Evolutionary conservation across 176 grass and related monocot species (phyloP).

Genomic region (Zizania latifolia): DNA sequence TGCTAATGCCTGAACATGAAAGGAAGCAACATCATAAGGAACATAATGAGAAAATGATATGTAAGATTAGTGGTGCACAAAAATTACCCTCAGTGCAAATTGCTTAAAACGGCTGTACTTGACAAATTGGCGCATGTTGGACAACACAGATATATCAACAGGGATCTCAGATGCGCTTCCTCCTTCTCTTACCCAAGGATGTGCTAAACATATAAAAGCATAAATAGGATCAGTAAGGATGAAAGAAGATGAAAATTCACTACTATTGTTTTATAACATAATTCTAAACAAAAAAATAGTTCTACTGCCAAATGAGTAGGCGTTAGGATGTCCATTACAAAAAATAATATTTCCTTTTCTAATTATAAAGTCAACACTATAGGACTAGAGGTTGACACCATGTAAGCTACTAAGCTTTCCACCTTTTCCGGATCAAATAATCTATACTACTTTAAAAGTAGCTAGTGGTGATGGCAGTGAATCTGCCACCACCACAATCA

Average conservation of each 20-base stretch:
- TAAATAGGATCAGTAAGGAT: constrained; percentile 20
- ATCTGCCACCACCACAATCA: no score
- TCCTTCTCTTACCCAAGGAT: constrained; percentile 98
- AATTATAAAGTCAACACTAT: not conserved
- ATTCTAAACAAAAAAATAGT: not conserved
- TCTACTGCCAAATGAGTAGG: not conserved
- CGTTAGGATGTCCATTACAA: not conserved
- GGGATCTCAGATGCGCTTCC: constrained; percentile 93
- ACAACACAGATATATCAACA: constrained; percentile 89
- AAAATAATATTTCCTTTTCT: not conserved
- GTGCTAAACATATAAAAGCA: constrained; percentile 54
- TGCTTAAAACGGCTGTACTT: constrained; percentile 99
- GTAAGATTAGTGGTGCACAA: not conserved
- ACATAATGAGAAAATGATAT: not conserved
- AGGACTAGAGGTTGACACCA: not conserved
- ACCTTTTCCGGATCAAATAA: not conserved
- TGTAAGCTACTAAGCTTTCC: no score
- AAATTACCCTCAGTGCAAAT: constrained; percentile 88
- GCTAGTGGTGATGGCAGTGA: no score
- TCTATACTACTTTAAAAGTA: no score
- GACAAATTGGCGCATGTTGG: constrained; percentile 95
- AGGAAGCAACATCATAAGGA: constrained; percentile 31
- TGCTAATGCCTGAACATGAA: constrained; percentile 66
- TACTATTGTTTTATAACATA: not conserved
- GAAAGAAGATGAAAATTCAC: not conserved